Percentiles rank a stretch among this genome's conserved stretches.
Conservation (phyloP, 1,284 basidiomycete genomes). For the Tremellales sp. region DNA sequence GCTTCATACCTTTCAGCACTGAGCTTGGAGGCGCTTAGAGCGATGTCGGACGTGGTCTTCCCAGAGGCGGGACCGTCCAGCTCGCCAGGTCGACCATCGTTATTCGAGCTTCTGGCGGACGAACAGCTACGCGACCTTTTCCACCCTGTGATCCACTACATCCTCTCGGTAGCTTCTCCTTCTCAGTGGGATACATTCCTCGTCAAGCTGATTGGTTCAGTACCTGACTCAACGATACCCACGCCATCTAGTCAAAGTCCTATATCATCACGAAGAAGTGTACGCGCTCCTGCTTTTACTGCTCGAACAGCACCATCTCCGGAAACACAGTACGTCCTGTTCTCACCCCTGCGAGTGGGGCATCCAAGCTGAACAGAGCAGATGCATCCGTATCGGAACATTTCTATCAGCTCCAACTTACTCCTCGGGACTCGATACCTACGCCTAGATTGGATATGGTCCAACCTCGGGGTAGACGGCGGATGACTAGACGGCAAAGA, state of each 20-base stretch:
- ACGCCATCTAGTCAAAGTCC: conserved; percentile 81
- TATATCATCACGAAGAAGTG: conserved; percentile 94
- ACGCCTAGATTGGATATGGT: conserved; percentile 29
- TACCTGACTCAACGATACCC: conserved; percentile 95
- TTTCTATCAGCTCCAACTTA: conserved; percentile 41
- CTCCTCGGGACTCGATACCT: conserved; percentile 14
- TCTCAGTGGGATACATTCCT: not conserved
- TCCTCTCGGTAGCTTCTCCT: conserved; percentile 63
- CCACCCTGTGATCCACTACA: conserved; percentile 93
- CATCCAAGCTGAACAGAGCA: conserved; percentile 9
- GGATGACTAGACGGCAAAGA: conserved; percentile 30
- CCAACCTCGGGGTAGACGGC: conserved; percentile 2
- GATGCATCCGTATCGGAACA: conserved; percentile 46
- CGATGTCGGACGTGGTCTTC: no score
- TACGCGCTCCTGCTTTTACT: conserved; percentile 83
- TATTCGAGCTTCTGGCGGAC: conserved; percentile 94
- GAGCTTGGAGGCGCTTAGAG: no score
- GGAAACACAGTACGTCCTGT: conserved; percentile 61
- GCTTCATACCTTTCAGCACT: no score
- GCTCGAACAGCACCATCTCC: conserved; percentile 86
- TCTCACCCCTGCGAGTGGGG: no score
- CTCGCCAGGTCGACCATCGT: conserved; percentile 60
- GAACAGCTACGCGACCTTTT: conserved; percentile 89
- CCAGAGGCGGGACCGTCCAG: not conserved
- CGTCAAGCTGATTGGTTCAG: conserved; percentile 48